Evolutionary conservation across 176 grass and related monocot species (phyloP).

Genomic region (Thinopyrum elongatum): DNA sequence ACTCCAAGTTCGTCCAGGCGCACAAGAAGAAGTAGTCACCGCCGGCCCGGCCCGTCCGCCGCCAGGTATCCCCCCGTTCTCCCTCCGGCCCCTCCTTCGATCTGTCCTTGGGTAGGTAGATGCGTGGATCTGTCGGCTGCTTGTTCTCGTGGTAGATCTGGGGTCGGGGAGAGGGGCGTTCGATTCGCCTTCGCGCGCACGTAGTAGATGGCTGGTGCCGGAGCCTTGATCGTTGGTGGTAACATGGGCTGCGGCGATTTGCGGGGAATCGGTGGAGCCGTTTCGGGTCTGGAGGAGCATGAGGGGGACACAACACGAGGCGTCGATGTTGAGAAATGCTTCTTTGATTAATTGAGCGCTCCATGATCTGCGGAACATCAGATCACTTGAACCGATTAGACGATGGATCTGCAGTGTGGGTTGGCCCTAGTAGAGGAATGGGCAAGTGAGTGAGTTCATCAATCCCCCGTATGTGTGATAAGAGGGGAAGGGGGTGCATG

Average conservation of each 20-base stretch:
- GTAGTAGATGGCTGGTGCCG: neutral
- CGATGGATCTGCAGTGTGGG: neutral
- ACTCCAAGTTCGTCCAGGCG: slow-evolving; percentile 70
- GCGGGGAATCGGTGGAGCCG: neutral
- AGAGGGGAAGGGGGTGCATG: neutral
- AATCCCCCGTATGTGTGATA: neutral
- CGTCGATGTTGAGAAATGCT: too few relatives aligned
- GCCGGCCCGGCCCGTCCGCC: too few relatives aligned
- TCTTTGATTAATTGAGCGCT: too few relatives aligned
- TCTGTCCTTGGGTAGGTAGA: neutral
- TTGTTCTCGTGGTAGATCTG: neutral
- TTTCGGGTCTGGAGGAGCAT: neutral
- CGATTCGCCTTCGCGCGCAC: neutral
- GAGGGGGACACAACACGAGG: neutral
- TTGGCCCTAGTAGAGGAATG: too few relatives aligned
- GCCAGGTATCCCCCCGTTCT: neutral
- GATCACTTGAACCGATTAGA: neutral
- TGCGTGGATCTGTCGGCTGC: neutral
- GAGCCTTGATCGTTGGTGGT: neutral
- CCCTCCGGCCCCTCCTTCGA: neutral
- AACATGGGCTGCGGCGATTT: neutral
- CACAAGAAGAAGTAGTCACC: neutral
- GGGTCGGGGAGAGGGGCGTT: too few relatives aligned
- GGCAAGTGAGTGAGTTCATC: too few relatives aligned
- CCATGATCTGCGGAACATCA: too few relatives aligned